Evolutionary conservation across 768 basidiomycete genomes (phyloP).

Genomic region (Phaeolepiota aurea): DNA sequence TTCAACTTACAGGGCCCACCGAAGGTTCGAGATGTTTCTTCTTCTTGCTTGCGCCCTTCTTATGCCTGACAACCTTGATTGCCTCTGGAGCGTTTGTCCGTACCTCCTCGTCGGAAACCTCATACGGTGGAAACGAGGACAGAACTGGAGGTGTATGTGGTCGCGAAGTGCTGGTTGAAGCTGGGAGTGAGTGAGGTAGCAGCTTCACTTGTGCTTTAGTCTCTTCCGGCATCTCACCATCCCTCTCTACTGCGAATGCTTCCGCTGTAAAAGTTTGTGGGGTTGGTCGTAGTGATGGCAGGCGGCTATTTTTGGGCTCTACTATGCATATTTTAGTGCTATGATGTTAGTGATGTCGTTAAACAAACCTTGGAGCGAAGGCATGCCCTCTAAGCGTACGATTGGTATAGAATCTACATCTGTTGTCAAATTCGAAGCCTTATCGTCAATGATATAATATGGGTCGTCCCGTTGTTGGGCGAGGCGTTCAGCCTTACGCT

Average conservation of each 20-base stretch:
- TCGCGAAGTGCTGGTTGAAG: too few relatives aligned
- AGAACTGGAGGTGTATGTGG: conserved; percentile 26
- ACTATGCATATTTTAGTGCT: background rate
- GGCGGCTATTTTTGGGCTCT: conserved; percentile 23
- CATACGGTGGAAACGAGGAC: conserved; percentile 44
- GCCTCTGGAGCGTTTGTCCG: conserved; percentile 52
- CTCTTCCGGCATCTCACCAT: conserved; percentile 84
- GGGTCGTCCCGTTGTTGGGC: conserved; percentile 81
- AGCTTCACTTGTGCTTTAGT: conserved; percentile 19
- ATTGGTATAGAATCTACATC: conserved; percentile 93
- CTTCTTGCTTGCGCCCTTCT: conserved; percentile 56
- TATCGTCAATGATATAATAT: conserved; percentile 77
- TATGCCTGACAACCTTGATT: conserved; percentile 67
- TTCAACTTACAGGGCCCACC: too few relatives aligned
- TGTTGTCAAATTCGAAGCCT: conserved; percentile 30
- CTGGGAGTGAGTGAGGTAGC: too few relatives aligned
- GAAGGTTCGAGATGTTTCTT: too few relatives aligned
- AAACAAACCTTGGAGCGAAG: conserved; percentile 29
- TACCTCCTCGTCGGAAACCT: conserved; percentile 34
- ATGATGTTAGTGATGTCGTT: background rate
- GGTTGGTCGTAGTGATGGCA: conserved; percentile 36
- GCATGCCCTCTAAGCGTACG: conserved; percentile 72
- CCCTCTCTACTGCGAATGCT: conserved; percentile 61
- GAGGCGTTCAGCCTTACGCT: conserved; percentile 72
- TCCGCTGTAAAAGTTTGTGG: conserved; percentile 30